Conservation (phyloP, 805 yeast genomes). For the Wickerhamiella hasegawae region DNA sequence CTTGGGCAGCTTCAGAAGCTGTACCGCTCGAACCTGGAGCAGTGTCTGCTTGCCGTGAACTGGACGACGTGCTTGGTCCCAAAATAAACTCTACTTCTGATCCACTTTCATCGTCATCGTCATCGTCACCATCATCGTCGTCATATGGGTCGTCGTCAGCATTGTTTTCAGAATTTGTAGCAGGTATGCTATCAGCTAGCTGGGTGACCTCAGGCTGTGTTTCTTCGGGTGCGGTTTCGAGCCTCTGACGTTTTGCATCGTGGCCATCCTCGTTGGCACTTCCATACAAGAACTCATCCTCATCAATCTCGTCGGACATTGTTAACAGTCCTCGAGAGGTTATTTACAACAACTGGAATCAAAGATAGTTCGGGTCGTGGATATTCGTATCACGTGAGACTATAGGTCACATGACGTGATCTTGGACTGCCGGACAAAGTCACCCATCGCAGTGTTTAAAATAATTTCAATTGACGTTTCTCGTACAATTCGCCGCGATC, state of each 20-base stretch:
- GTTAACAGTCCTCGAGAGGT: neutral
- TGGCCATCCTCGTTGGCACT: neutral
- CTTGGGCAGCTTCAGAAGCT: slow-evolving; percentile 12
- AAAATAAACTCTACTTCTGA: slow-evolving; percentile 78
- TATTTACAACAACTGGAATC: too few relatives aligned
- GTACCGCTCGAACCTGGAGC: slow-evolving; percentile 2
- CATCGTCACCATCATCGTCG: neutral
- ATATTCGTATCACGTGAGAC: too few relatives aligned
- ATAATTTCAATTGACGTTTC: too few relatives aligned
- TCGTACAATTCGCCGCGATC: too few relatives aligned
- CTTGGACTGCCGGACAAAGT: too few relatives aligned
- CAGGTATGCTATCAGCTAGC: neutral
- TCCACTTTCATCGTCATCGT: slow-evolving; percentile 20
- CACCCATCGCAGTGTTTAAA: too few relatives aligned
- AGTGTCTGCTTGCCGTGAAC: neutral
- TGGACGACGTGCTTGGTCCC: slow-evolving; percentile 17
- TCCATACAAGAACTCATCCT: slow-evolving; percentile 1
- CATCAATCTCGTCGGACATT: slow-evolving; percentile 1
- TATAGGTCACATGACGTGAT: too few relatives aligned
- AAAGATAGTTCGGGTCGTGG: too few relatives aligned
- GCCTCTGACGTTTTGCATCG: neutral
- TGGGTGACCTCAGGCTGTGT: neutral
- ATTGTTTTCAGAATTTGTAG: too few relatives aligned
- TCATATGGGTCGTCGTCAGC: neutral
- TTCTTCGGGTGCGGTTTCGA: neutral